Percentiles rank a stretch among this genome's conserved stretches.
These are phyloP conservation scores for Limtongia smithiae DNA, from an alignment of 805 yeast species.

Conservation along the genomic window DNA sequence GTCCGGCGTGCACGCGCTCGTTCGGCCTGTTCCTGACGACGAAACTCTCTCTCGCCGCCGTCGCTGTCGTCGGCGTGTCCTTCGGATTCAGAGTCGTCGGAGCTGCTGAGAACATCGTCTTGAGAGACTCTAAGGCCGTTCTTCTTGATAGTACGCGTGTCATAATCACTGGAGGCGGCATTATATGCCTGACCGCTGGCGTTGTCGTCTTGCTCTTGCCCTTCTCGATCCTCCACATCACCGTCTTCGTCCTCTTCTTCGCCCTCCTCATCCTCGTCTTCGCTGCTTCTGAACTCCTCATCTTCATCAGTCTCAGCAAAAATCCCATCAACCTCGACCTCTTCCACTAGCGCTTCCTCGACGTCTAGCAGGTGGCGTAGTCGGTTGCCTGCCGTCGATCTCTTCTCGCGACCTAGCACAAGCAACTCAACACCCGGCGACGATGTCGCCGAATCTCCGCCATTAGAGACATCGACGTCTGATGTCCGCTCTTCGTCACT, in stretches of 20 bases:
- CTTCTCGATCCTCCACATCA: slow-evolving; percentile 16
- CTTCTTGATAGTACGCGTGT: no score
- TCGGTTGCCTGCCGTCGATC: slow-evolving; percentile 89
- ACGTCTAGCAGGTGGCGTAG: slow-evolving; percentile 67
- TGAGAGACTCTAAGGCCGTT: slow-evolving; percentile 13
- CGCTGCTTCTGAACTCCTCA: slow-evolving; percentile 40
- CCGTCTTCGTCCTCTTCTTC: slow-evolving; percentile 30
- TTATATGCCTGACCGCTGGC: slow-evolving; percentile 22
- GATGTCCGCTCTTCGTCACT: no score
- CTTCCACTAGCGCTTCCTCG: slow-evolving; percentile 65
- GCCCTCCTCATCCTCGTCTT: slow-evolving; percentile 30
- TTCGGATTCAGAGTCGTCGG: slow-evolving; percentile 40
- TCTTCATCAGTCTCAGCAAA: slow-evolving; percentile 44
- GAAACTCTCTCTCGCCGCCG: slow-evolving; percentile 63
- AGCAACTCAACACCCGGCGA: slow-evolving; percentile 45
- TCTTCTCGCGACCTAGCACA: slow-evolving; percentile 68
- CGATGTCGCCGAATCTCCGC: no score
- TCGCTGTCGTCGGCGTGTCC: slow-evolving; percentile 42
- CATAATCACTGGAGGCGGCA: no score
- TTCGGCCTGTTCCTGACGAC: slow-evolving; percentile 34
- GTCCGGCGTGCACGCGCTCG: slow-evolving; percentile 35
- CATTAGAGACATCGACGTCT: no score
- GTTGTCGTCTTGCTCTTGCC: slow-evolving; percentile 14
- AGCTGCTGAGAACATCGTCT: slow-evolving; percentile 51
- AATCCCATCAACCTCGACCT: slow-evolving; percentile 47